These are phyloP conservation scores for Bimuria novae-zelandiae DNA, from an alignment of 2,329 filamentous ascomycete genomes.

Conservation along the genomic window DNA sequence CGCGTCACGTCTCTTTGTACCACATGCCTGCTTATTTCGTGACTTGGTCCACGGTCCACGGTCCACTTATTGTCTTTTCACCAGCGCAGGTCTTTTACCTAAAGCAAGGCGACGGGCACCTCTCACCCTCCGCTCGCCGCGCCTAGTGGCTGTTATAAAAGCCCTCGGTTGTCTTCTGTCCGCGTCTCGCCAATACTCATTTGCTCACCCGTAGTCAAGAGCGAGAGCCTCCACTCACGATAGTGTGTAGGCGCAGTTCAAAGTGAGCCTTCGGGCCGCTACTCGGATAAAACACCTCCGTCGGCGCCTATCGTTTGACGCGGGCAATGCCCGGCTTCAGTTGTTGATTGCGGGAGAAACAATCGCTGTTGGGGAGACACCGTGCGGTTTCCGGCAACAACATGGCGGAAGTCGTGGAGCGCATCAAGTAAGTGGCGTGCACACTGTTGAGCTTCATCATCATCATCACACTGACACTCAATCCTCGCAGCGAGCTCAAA, in stretches of 20 bases:
- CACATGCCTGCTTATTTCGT: slow-evolving; percentile 11
- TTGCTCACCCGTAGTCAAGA: no score
- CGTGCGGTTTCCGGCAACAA: no score
- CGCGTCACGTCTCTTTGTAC: slow-evolving; percentile 34
- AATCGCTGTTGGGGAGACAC: slow-evolving; percentile 10
- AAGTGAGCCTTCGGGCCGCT: no score
- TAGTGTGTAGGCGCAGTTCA: no score
- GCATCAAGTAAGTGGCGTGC: slow-evolving; percentile 37
- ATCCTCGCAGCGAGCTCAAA: slow-evolving; percentile 42
- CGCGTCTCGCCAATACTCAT: not conserved
- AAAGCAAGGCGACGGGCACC: not conserved
- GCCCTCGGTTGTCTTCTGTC: not conserved
- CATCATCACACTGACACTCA: slow-evolving; percentile 11
- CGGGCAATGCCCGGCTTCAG: slow-evolving; percentile 17
- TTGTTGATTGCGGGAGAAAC: slow-evolving; percentile 12
- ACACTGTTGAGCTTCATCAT: not conserved
- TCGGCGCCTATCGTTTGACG: not conserved
- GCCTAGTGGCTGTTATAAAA: not conserved
- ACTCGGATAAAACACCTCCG: no score
- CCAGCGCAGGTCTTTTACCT: not conserved
- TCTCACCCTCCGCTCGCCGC: no score
- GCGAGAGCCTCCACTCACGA: no score
- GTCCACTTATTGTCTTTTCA: not conserved
- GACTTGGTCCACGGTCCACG: not conserved
- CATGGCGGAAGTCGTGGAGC: slow-evolving; percentile 42